A percentile compares a stretch with the other conserved stretches of the same genome.
These are phyloP conservation scores for Alternaria burnsii DNA, from an alignment of 2,329 filamentous ascomycete genomes.

Conservation along the genomic window DNA sequence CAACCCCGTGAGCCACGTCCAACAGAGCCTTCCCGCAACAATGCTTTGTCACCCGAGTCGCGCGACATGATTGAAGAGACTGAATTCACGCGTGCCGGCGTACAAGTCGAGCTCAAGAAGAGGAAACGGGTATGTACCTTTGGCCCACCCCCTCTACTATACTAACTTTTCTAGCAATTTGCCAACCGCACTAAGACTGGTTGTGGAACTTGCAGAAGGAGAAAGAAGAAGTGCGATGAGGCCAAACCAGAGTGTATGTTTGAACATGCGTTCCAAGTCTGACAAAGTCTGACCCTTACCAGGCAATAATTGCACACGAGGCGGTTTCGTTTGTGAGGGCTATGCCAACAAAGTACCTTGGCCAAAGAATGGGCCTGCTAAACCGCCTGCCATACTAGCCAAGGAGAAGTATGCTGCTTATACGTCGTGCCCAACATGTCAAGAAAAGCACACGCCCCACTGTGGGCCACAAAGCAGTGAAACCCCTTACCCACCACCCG, in stretches of 20 bases:
- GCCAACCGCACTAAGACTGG: conserved; percentile 96
- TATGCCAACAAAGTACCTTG: conserved; percentile 83
- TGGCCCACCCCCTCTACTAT: not conserved
- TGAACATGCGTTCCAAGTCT: conserved; percentile 26
- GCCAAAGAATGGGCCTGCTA: conserved; percentile 76
- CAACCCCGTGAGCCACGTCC: conserved; percentile 39
- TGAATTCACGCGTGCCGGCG: conserved; percentile 55
- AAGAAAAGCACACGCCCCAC: conserved; percentile 41
- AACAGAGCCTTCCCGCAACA: conserved; percentile 25
- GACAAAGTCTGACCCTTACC: conserved; percentile 5
- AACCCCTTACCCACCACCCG: conserved; percentile 29
- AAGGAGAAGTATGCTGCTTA: conserved; percentile 66
- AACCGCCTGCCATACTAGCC: conserved; percentile 76
- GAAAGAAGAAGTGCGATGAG: conserved; percentile 99
- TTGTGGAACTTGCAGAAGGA: conserved; percentile 86
- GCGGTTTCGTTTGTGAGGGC: conserved; percentile 89
- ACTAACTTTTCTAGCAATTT: conserved; percentile 67
- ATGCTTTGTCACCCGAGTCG: conserved; percentile 18
- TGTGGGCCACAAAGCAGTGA: conserved; percentile 29
- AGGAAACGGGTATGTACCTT: conserved; percentile 55
- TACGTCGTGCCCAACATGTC: conserved; percentile 29
- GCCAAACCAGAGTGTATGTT: conserved; percentile 86
- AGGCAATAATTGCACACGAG: conserved; percentile 82
- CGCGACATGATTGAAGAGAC: conserved; percentile 28
- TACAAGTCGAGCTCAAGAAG: conserved; percentile 58